These are phyloP conservation scores for Carex pumila DNA, from an alignment of 176 grass and related monocot species.

Conservation along the genomic window DNA sequence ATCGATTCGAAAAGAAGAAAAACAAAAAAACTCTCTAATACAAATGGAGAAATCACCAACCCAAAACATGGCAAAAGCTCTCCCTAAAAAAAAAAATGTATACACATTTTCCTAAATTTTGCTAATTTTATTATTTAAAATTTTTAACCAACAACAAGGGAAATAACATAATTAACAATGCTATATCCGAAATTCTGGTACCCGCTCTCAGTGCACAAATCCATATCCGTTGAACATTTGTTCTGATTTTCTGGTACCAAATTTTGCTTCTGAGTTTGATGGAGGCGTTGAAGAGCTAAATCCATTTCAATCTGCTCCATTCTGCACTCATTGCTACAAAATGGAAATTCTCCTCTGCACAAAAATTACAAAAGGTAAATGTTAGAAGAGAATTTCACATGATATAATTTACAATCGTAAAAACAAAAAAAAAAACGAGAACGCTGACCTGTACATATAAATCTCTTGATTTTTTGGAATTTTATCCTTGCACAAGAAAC, in stretches of 20 bases:
- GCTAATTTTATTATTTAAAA: not conserved
- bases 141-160: constrained; percentile 14
- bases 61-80: constrained; percentile 4
- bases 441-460: constrained; percentile 8
- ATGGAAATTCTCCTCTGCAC: constrained; percentile 24
- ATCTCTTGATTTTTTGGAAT: not conserved
- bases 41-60: constrained; percentile 1
- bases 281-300: not conserved
- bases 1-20: not conserved
- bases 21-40: not conserved
- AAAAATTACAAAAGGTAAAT: not conserved
- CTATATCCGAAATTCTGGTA: not conserved
- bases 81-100: not conserved
- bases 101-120: not conserved
- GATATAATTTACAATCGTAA: not conserved
- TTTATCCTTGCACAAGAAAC: constrained; percentile 15
- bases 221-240: not conserved
- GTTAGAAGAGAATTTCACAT: not conserved
- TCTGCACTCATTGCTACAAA: constrained; percentile 23
- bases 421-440: not conserved
- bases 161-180: not conserved
- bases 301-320: constrained; percentile 20
- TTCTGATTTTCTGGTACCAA: not conserved
- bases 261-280: not conserved
- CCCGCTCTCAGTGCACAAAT: not conserved